phyloP scores from a whole-genome alignment of 225 moss, liverwort and hornwort genomes.

The Bryum argenteum region DNA sequence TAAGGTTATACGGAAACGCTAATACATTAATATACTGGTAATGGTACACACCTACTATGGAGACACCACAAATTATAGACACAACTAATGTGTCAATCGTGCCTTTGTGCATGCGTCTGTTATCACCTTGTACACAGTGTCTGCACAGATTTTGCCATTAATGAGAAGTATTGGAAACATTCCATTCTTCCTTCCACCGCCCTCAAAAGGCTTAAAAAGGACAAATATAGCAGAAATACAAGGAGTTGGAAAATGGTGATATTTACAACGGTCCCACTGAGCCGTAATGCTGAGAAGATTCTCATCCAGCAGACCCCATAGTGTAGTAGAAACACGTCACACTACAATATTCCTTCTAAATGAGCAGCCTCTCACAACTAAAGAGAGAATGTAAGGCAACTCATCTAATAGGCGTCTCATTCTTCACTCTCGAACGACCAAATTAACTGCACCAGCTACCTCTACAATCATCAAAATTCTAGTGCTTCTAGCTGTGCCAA shows the following conservation, averaged over 20 bases:
- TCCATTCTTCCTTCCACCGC: too few relatives aligned
- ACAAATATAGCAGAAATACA: slow-evolving; percentile 27
- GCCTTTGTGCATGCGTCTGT: too few relatives aligned
- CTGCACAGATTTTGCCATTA: too few relatives aligned
- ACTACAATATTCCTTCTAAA: slow-evolving; percentile 16
- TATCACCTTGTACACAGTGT: too few relatives aligned
- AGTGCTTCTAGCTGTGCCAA: slow-evolving; percentile 12
- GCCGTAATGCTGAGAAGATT: slow-evolving; percentile 21
- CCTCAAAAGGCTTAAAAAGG: not conserved
- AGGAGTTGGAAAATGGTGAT: slow-evolving; percentile 35
- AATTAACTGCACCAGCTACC: slow-evolving; percentile 11
- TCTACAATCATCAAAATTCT: not conserved
- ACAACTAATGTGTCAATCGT: too few relatives aligned
- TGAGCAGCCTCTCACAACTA: slow-evolving; percentile 18
- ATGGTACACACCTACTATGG: too few relatives aligned
- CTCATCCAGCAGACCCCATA: slow-evolving; percentile 17
- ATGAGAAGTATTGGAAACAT: too few relatives aligned
- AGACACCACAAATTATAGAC: too few relatives aligned
- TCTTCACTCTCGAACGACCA: slow-evolving; percentile 23
- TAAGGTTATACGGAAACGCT: too few relatives aligned
- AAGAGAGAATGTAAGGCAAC: slow-evolving; percentile 11
- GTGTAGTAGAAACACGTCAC: slow-evolving; percentile 8
- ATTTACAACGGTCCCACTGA: slow-evolving; percentile 43
- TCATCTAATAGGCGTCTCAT: slow-evolving; percentile 16
- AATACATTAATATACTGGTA: too few relatives aligned